These are phyloP conservation scores for Trichopus zeylanicus DNA, from an alignment of 116 monocot genomes.

Conservation along the genomic window DNA sequence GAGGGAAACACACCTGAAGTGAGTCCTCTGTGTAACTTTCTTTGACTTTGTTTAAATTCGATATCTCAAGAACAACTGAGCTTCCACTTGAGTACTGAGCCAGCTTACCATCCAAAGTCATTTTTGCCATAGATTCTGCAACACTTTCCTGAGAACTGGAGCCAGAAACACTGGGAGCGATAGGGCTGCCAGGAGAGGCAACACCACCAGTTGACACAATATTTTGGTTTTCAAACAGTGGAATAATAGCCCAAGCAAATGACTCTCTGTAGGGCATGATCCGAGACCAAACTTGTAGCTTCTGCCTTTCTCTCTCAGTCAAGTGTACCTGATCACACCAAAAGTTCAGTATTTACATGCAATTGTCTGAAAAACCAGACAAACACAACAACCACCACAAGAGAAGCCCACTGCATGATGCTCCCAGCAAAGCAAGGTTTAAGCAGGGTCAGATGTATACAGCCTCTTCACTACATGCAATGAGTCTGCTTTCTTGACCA, in stretches of 20 bases:
- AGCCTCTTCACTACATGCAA: too few relatives aligned
- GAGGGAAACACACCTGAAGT: slow-evolving; percentile 67
- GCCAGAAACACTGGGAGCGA: slow-evolving; percentile 59
- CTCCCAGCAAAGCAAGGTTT: too few relatives aligned
- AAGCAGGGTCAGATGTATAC: too few relatives aligned
- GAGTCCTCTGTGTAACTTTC: slow-evolving; percentile 92
- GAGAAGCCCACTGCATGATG: too few relatives aligned
- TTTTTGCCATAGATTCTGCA: slow-evolving; percentile 49
- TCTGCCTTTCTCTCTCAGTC: slow-evolving; percentile 91
- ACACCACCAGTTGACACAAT: slow-evolving; percentile 27
- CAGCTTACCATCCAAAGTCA: slow-evolving; percentile 56
- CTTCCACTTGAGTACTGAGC: slow-evolving; percentile 58
- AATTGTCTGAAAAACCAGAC: too few relatives aligned
- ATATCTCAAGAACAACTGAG: slow-evolving; percentile 87
- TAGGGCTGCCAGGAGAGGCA: slow-evolving; percentile 85
- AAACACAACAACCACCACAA: too few relatives aligned
- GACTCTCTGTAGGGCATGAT: slow-evolving; percentile 91
- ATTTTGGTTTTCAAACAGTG: slow-evolving; percentile 75
- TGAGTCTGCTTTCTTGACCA: too few relatives aligned
- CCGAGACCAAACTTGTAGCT: slow-evolving; percentile 90
- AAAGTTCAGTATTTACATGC: too few relatives aligned
- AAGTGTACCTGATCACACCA: slow-evolving; percentile 47
- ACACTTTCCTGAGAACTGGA: slow-evolving; percentile 61
- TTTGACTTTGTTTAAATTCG: slow-evolving; percentile 93
- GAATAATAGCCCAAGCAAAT: slow-evolving; percentile 90